phyloP scores from a whole-genome alignment of 495 filamentous ascomycete species.

The Aspergillus campestris region DNA sequence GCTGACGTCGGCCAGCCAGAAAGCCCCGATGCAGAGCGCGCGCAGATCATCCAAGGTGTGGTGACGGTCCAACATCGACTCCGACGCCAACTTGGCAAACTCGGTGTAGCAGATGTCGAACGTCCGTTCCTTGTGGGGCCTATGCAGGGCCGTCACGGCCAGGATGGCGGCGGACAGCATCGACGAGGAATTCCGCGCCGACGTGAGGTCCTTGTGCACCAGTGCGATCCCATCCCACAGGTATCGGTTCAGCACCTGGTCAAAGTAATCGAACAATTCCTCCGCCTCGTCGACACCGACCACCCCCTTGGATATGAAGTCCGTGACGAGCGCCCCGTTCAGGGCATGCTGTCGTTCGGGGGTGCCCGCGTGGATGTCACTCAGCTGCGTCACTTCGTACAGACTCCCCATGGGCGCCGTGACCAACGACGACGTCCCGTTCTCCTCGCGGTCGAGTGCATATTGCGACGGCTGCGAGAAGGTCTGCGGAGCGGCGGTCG shows the following conservation, averaged over 20 bases:
- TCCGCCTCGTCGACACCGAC: conserved; percentile 42
- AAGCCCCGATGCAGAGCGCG: conserved; percentile 44
- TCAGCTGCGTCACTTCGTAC: conserved; percentile 52
- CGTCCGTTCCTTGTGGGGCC: conserved; percentile 35
- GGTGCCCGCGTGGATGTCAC: conserved; percentile 34
- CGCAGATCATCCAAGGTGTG: conserved; percentile 45
- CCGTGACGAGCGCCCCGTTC: conserved; percentile 36
- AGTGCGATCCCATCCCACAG: conserved; percentile 43
- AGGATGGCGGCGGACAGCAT: conserved; percentile 43
- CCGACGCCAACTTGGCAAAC: conserved; percentile 43
- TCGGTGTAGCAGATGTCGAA: conserved; percentile 45
- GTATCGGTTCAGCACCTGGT: conserved; percentile 45
- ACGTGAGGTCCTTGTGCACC: conserved; percentile 35
- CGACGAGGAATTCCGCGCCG: conserved; percentile 41
- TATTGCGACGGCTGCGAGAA: conserved; percentile 29
- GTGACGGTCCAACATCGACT: conserved; percentile 44
- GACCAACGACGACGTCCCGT: conserved; percentile 34
- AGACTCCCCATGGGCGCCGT: conserved; percentile 52
- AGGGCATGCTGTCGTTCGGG: conserved; percentile 26
- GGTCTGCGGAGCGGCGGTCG: conserved; percentile 12
- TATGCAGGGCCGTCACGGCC: conserved; percentile 45
- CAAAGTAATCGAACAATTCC: conserved; percentile 40
- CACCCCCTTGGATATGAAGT: conserved; percentile 44
- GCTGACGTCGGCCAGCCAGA: conserved; percentile 48
- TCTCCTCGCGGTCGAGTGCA: conserved; percentile 36